A percentile compares a stretch with the other conserved stretches of the same genome.
Conservation (phyloP, 208 protist genomes). For the Leishmania tarentolae region DNA sequence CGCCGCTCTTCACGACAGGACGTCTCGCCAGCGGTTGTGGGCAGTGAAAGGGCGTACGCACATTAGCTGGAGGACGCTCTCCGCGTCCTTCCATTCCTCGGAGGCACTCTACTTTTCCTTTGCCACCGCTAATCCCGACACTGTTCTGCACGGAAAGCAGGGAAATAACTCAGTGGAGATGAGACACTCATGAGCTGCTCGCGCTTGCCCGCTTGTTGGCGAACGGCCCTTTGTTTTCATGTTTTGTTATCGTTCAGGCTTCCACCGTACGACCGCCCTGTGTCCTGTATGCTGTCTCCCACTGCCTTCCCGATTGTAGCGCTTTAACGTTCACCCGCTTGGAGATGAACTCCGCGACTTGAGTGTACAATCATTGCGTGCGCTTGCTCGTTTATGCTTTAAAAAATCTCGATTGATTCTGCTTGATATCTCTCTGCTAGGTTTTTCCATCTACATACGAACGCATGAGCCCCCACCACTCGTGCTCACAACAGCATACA, state of each 20-base stretch:
- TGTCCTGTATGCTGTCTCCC: neutral
- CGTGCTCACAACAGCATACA: neutral
- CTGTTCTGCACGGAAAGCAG: neutral
- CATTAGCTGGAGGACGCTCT: constrained; percentile 15
- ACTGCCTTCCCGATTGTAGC: neutral
- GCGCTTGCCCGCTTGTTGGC: neutral
- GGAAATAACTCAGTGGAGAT: no score
- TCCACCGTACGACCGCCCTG: neutral
- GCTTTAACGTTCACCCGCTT: neutral
- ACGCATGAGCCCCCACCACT: neutral
- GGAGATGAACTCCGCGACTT: neutral
- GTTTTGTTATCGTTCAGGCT: no score
- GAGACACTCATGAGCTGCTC: neutral
- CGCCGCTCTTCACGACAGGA: neutral
- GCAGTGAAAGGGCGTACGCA: neutral
- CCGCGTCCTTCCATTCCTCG: neutral
- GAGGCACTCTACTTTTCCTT: neutral
- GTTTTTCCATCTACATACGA: neutral
- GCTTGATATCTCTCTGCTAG: constrained; percentile 7
- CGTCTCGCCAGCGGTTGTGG: neutral
- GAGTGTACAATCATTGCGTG: neutral
- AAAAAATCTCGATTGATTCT: neutral
- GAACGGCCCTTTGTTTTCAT: neutral
- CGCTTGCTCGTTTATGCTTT: neutral
- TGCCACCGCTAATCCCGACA: neutral